Evolutionary conservation across 257 asterid genomes (phyloP).

Genomic region (Echites panduratus): DNA sequence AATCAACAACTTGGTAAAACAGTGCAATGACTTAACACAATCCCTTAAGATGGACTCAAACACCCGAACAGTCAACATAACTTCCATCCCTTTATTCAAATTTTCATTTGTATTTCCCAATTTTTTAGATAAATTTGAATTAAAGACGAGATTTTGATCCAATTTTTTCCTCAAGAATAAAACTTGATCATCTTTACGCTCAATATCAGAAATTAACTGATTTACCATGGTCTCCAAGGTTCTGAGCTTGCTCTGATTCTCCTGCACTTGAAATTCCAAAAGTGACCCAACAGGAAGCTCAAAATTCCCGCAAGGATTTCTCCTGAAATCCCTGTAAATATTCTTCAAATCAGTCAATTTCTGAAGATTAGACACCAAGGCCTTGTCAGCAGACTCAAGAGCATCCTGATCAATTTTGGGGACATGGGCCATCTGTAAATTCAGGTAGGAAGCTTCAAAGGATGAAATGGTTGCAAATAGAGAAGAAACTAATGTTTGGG

Average conservation of each 20-base stretch:
- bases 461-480: conserved; percentile 69
- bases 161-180: conserved; percentile 50
- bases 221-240: conserved; percentile 82
- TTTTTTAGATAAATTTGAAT: conserved; percentile 41
- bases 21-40: conserved; percentile 50
- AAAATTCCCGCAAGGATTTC: conserved; percentile 24
- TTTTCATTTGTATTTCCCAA: conserved; percentile 37
- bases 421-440: conserved; percentile 90
- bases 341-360: conserved; percentile 65
- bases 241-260: conserved; percentile 99
- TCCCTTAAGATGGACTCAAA: conserved; percentile 78
- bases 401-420: conserved; percentile 57
- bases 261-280: conserved; percentile 85
- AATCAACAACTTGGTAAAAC: conserved; percentile 63
- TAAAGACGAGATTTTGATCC: conserved; percentile 33
- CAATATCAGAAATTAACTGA: conserved; percentile 66
- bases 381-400: conserved; percentile 63
- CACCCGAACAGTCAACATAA: conserved; percentile 63
- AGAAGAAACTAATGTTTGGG: conserved; percentile 49
- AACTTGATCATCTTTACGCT: conserved; percentile 74
- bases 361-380: conserved; percentile 57
- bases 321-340: conserved; percentile 40
- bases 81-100: conserved; percentile 34
- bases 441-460: conserved; percentile 83
- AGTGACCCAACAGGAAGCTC: conserved; percentile 59